Conservation (phyloP, 495 filamentous ascomycete species). For the Penicillium ochrochloron region DNA sequence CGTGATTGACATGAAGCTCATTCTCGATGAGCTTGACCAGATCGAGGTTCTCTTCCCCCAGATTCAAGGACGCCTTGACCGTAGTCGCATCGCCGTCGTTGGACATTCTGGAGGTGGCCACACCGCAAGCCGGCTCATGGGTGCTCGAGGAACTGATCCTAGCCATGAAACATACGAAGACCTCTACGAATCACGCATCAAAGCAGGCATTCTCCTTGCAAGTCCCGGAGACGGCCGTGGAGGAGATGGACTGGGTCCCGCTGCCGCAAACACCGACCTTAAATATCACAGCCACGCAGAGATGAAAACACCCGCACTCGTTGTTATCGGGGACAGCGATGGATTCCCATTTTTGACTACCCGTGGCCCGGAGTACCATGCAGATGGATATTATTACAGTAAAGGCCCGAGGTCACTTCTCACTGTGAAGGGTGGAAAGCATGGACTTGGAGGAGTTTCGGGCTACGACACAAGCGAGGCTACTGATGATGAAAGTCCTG, state of each 20-base stretch:
- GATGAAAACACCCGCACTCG: slow-evolving; percentile 43
- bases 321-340: slow-evolving; percentile 47
- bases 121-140: slow-evolving; percentile 42
- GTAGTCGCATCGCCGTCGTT: slow-evolving; percentile 39
- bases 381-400: slow-evolving; percentile 41
- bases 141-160: slow-evolving; percentile 39
- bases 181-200: slow-evolving; percentile 35
- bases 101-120: slow-evolving; percentile 49
- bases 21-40: slow-evolving; percentile 42
- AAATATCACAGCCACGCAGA: slow-evolving; percentile 35
- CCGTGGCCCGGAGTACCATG: slow-evolving; percentile 46
- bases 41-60: slow-evolving; percentile 40
- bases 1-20: slow-evolving; percentile 38
- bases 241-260: slow-evolving; percentile 29
- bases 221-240: slow-evolving; percentile 36
- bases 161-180: background rate
- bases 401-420: slow-evolving; percentile 45
- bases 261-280: slow-evolving; percentile 33
- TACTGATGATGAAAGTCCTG: slow-evolving; percentile 44
- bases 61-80: slow-evolving; percentile 41
- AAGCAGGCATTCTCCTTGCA: slow-evolving; percentile 42
- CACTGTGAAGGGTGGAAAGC: slow-evolving; percentile 37
- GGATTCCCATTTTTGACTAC: slow-evolving; percentile 38
- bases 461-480: slow-evolving; percentile 46
- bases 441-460: slow-evolving; percentile 45